phyloP scores from a whole-genome alignment of 164 flowering plant species.

The Vitis cinerea region DNA sequence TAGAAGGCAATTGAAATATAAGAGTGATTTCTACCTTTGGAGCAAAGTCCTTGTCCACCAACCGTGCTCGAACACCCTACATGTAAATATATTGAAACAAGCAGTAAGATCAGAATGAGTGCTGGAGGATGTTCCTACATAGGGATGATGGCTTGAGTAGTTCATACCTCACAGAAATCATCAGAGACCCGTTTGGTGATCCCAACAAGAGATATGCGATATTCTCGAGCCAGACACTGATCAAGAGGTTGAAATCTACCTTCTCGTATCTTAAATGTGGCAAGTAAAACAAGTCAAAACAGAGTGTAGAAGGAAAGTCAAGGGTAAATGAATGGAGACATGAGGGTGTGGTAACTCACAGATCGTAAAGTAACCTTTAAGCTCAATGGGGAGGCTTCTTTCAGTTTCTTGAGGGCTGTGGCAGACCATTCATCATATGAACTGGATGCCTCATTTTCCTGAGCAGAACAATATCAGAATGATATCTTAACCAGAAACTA shows the following conservation, averaged over 20 bases:
- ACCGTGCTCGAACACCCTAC: slow-evolving; percentile 84
- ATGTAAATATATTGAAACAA: background rate
- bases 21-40: slow-evolving; percentile 59
- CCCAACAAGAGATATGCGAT: slow-evolving; percentile 63
- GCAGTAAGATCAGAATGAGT: background rate
- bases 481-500: no score
- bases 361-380: slow-evolving; percentile 76
- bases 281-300: background rate
- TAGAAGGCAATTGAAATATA: no score
- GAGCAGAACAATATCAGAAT: slow-evolving; percentile 8
- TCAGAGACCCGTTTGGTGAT: slow-evolving; percentile 55
- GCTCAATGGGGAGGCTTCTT: slow-evolving; percentile 86
- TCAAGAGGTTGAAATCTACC: slow-evolving; percentile 88
- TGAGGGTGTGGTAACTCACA: slow-evolving; percentile 40
- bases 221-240: slow-evolving; percentile 78
- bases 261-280: slow-evolving; percentile 62
- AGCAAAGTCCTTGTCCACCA: slow-evolving; percentile 83
- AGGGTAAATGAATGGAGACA: background rate
- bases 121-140: background rate
- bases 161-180: slow-evolving; percentile 79
- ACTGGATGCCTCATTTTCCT: slow-evolving; percentile 63
- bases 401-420: slow-evolving; percentile 50
- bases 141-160: background rate
- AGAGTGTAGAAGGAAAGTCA: background rate
- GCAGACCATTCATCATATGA: slow-evolving; percentile 57